These are phyloP conservation scores for Vitis hybrid DNA, from an alignment of 177 flowering plant genomes.

Conservation along the genomic window DNA sequence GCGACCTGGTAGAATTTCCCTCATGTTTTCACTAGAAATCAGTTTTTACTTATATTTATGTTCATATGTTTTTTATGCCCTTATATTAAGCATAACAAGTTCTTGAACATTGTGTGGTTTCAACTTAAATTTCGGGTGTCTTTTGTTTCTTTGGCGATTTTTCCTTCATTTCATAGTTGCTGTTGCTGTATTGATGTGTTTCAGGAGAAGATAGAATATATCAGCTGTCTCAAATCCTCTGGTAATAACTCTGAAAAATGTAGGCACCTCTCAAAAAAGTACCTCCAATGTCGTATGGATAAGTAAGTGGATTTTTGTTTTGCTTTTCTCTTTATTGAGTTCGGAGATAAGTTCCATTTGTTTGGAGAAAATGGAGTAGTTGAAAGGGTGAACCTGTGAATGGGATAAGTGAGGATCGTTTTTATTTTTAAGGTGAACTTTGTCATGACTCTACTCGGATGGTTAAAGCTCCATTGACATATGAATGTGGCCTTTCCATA, in stretches of 20 bases:
- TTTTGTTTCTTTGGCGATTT: not conserved
- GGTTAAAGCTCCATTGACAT: too few relatives aligned
- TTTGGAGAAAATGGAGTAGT: too few relatives aligned
- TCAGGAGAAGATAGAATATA: conserved; percentile 89
- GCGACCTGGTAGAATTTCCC: conserved; percentile 68
- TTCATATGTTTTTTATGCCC: not conserved
- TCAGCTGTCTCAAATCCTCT: conserved; percentile 73
- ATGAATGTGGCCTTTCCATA: too few relatives aligned
- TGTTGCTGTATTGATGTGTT: conserved; percentile 1
- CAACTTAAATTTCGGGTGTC: not conserved
- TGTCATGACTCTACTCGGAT: too few relatives aligned
- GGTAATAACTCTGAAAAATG: conserved; percentile 82
- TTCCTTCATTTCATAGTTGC: not conserved
- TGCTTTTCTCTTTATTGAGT: not conserved
- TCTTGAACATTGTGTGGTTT: not conserved
- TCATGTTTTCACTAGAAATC: not conserved
- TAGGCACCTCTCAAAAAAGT: conserved; percentile 71
- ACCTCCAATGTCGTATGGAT: conserved; percentile 89
- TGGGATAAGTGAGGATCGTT: too few relatives aligned
- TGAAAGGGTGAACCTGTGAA: too few relatives aligned
- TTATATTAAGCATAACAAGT: not conserved
- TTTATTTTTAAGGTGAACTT: too few relatives aligned
- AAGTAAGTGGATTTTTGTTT: conserved; percentile 44
- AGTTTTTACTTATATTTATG: not conserved
- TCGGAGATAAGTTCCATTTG: too few relatives aligned